A percentile compares a stretch with the other conserved stretches of the same genome.
phyloP scores from a whole-genome alignment of 208 protist genomes.

The Trypanosoma cruzi region DNA sequence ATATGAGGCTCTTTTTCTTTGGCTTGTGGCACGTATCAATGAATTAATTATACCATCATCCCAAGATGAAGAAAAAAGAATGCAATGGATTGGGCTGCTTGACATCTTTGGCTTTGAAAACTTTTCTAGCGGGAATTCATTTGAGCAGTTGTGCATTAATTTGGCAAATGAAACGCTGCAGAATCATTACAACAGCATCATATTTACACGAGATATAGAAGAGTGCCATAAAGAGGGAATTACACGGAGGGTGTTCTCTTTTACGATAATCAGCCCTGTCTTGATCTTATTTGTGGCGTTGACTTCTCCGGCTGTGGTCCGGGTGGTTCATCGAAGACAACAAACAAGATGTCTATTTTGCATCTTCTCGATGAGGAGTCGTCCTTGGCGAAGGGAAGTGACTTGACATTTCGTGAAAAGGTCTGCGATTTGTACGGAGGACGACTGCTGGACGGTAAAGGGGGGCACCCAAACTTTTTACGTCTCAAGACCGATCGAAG shows the following conservation, averaged over 20 bases:
- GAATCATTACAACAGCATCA: constrained; percentile 86
- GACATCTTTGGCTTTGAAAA: constrained; percentile 96
- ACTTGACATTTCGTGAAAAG: constrained; percentile 53
- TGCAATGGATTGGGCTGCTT: constrained; percentile 62
- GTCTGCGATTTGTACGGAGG: constrained; percentile 35
- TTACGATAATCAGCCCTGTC: constrained; percentile 74
- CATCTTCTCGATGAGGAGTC: constrained; percentile 86
- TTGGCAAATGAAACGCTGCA: constrained; percentile 96
- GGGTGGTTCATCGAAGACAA: constrained; percentile 9
- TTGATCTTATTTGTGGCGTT: constrained; percentile 77
- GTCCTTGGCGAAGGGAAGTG: constrained; percentile 57
- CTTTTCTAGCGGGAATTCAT: constrained; percentile 90
- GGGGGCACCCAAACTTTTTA: constrained; percentile 33
- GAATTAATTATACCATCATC: constrained; percentile 26
- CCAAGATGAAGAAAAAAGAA: background rate
- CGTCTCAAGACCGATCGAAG: constrained; percentile 23
- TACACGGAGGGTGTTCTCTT: constrained; percentile 79
- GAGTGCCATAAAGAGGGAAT: constrained; percentile 82
- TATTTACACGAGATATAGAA: constrained; percentile 67
- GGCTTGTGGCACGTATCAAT: constrained; percentile 79
- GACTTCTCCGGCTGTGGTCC: constrained; percentile 23
- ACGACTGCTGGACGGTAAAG: constrained; percentile 27
- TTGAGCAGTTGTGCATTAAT: constrained; percentile 97
- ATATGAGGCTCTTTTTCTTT: constrained; percentile 72
- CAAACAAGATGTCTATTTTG: constrained; percentile 69